Evolutionary conservation across 2,329 filamentous ascomycete genomes (phyloP).

Genomic region (Acrocalymma vagum): DNA sequence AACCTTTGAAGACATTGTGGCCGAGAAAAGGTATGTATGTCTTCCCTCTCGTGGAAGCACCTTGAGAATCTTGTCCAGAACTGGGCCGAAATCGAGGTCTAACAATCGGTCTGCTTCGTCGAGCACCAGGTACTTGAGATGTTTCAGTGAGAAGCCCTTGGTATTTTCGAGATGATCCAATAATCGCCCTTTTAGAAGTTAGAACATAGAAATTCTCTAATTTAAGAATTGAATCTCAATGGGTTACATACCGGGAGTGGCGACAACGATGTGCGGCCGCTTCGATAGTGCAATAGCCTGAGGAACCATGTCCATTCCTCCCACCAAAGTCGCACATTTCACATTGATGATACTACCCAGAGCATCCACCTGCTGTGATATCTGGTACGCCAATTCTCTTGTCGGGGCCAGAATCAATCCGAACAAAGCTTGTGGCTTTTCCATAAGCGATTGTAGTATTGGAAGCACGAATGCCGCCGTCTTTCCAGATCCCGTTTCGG

Average conservation of each 20-base stretch:
- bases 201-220: not conserved
- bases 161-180: constrained; percentile 96
- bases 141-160: constrained; percentile 87
- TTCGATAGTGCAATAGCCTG: constrained; percentile 93
- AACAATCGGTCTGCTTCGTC: constrained; percentile 93
- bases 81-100: constrained; percentile 92
- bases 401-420: constrained; percentile 93
- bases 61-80: constrained; percentile 92
- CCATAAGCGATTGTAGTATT: constrained; percentile 87
- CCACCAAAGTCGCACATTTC: constrained; percentile 84
- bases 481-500: constrained; percentile 95
- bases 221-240: too few relatives aligned
- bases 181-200: constrained; percentile 66
- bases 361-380: constrained; percentile 85
- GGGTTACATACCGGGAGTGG: constrained; percentile 73
- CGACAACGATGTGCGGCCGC: constrained; percentile 92
- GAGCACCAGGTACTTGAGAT: constrained; percentile 89
- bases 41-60: constrained; percentile 72
- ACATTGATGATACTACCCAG: constrained; percentile 89
- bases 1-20: constrained; percentile 93
- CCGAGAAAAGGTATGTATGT: constrained; percentile 83
- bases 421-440: constrained; percentile 85
- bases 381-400: constrained; percentile 91
- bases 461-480: constrained; percentile 94
- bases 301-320: constrained; percentile 94